Base-by-base conservation (phyloP, 768 basidiomycete genomes). In the Tulasnella sp. region DNA sequence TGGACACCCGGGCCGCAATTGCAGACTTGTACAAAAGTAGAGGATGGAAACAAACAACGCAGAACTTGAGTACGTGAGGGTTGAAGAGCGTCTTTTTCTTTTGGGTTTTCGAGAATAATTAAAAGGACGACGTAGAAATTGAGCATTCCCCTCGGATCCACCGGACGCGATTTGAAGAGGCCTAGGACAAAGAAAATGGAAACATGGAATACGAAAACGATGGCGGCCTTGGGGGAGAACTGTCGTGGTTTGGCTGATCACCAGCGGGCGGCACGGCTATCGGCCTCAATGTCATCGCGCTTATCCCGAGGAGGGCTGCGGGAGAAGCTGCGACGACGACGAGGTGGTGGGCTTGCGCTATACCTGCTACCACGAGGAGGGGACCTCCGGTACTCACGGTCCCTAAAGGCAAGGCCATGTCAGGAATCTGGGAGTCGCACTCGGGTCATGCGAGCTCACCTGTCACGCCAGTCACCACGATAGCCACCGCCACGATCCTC, bases 281-380 rank as follows among this genome's bases (percentile, higher is more conserved):
- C 52, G 3, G 39, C 38, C 17, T 67, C 68, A 2, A 45, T 70
- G 38, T 73, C 52, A 29, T 69, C 31, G 79, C 87, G 87, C 82
- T 86, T 88, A 82, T 91, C 92, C 79, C 91, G 86, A 73, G 91
- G 92, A 31, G 93, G 93, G 84, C 91, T 93, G 81, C 91, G 87
- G 74, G 91, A 92, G 79, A 92, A 91, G 83, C 91, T 93, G 82
- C 88, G 86, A 74, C 93, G 90, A 82, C 87, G 78, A 29, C 76
- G 34, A n/a, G 72, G 76, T 40, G 76, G 52, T 22, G 72, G 71
- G 58, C 76, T 58, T 15, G 70, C 14, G 54, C 75, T 49, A 19
- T 71, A 49, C 84, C 82, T 73, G 84, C 85, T 77, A 31, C 58
- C 58, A 12, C 58, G 58, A 31, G 31, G 67, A 84, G 83, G 54